Conservation (phyloP, 176 grass and related monocot species). For the Poa annua region DNA sequence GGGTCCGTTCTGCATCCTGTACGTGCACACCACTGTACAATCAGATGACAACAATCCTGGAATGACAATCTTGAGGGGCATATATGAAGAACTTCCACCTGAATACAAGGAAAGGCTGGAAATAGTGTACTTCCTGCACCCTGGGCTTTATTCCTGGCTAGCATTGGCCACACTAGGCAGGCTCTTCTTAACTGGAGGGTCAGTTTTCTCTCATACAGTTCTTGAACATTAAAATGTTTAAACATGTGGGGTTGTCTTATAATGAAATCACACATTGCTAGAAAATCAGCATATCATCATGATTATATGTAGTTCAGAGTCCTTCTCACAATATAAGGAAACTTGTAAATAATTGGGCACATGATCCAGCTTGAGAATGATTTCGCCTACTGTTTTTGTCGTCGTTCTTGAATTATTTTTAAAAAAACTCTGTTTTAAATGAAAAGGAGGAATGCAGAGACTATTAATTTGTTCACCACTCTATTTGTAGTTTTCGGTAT, state of each 20-base stretch:
- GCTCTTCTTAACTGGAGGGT: constrained; percentile 88
- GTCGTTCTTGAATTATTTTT: background rate
- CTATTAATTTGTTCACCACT: background rate
- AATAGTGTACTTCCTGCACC: constrained; percentile 89
- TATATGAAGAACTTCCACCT: constrained; percentile 85
- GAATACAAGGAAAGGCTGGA: constrained; percentile 76
- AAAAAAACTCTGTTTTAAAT: background rate
- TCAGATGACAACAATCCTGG: constrained; percentile 96
- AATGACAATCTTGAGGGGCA: constrained; percentile 76
- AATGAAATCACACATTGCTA: background rate
- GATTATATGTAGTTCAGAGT: constrained; percentile 20
- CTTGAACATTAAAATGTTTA: background rate
- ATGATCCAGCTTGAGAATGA: background rate
- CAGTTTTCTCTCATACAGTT: constrained; percentile 36
- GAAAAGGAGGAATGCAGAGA: background rate
- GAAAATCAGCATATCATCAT: background rate
- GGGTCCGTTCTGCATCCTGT: constrained; percentile 86
- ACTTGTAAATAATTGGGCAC: background rate
- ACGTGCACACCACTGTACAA: constrained; percentile 82
- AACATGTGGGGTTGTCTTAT: background rate
- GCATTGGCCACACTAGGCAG: constrained; percentile 84
- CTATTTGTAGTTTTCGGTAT: background rate
- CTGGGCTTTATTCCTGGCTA: constrained; percentile 71
- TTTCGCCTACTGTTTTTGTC: background rate
- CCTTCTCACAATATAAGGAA: background rate